Evolutionary conservation across 305 asterid genomes (phyloP), one percentile per base, ranked within the genome.

Genomic region (Nicotiana rustica): DNA sequence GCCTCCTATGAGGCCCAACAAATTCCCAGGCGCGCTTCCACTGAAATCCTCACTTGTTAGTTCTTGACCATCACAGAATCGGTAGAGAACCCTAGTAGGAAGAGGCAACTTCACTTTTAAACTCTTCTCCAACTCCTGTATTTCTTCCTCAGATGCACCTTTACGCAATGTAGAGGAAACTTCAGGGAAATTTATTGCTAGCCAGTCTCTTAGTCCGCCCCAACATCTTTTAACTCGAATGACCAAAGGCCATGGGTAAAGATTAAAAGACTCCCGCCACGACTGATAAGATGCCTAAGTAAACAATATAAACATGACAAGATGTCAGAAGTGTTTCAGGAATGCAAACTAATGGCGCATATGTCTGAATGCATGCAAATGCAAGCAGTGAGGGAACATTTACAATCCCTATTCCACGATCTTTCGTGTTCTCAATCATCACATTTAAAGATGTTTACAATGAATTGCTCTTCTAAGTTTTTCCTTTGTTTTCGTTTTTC

Each of bases 1-100:
- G 80, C 99, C 99, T 84, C 99, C 99, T 19, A 96, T 96, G 65
- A 96, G 86, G 67, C 99, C 99, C 88, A 91, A 81, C 77, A 96
- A 86, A 89, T 87, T 87, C 31, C 87, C 71, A 65, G 87, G 89
- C 75, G 31, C 69, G 52, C 89, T 83, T 65, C 91, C 89, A 65
- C 31, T 52, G 52, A 82, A 79, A 55, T 86, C 87, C 44, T 89
- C 91, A 41, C 73, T 55, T 38, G 86, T 89, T 38, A 88, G 86
- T 67, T 91, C 93, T 82, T 96, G 98, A 41, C 99, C 99, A 83
- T 96, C 92, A 86, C 93, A 92, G 64, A 96, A 88, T 61, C 99
- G 91, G 77, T 96, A 96, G 35, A 94, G 92, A 70, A 92, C 89
- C 85, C 98, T 88, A 0, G 98, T 91, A 8, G 98, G 95, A 85